These are phyloP conservation scores for Mucor velutinosus DNA, from an alignment of 371 early-diverging fungal species.

Conservation along the genomic window DNA sequence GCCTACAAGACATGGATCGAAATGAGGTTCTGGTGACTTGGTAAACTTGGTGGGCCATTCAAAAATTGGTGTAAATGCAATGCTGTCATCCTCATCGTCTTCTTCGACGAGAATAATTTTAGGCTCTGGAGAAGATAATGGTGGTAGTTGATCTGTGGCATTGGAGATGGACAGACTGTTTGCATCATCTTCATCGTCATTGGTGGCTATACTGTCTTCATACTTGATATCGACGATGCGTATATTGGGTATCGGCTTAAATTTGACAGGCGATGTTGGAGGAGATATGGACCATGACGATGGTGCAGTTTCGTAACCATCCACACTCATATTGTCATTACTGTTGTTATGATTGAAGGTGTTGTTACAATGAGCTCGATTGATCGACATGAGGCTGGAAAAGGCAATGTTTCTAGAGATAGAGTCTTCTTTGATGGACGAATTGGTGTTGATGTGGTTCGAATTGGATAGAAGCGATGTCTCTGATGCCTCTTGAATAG, in stretches of 20 bases:
- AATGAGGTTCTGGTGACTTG: conserved; percentile 11
- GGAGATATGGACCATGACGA: background rate
- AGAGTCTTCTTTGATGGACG: background rate
- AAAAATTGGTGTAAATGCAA: background rate
- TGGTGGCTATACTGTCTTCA: background rate
- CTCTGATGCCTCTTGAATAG: conserved; percentile 18
- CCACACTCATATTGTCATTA: background rate
- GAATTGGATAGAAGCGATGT: background rate
- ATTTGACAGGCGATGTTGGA: conserved; percentile 1
- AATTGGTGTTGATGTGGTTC: background rate
- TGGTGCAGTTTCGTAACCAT: background rate
- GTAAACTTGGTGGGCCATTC: background rate
- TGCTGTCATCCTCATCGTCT: background rate
- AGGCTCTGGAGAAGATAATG: background rate
- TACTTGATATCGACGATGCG: background rate
- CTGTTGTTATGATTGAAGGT: background rate
- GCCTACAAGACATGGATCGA: conserved; percentile 1
- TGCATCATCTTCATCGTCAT: background rate
- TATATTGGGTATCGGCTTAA: background rate
- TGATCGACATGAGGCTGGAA: background rate
- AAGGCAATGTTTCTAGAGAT: background rate
- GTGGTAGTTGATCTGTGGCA: background rate
- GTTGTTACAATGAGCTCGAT: background rate
- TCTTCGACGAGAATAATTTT: background rate
- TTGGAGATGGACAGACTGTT: background rate